Evolutionary conservation across 75 land plant genomes (phyloP).

Genomic region (Sequoiadendron giganteum): DNA sequence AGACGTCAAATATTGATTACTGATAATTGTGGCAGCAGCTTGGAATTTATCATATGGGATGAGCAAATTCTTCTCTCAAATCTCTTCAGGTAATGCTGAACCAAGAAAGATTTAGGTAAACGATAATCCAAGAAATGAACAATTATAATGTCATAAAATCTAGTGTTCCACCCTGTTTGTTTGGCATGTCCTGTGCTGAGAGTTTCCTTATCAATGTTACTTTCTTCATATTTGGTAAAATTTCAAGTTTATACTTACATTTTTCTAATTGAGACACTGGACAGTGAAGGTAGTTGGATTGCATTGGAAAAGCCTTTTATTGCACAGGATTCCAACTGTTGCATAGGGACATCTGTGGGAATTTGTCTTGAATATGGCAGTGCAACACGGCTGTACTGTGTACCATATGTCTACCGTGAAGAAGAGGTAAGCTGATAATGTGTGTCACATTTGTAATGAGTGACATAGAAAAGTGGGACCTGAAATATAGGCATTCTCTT

Average conservation of each 20-base stretch:
- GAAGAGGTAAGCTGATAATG: constrained; percentile 55
- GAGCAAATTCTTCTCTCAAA: constrained; percentile 77
- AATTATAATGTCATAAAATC: not conserved
- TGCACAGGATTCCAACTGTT: constrained; percentile 33
- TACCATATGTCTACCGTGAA: constrained; percentile 60
- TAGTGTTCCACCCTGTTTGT: not conserved
- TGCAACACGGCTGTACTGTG: constrained; percentile 70
- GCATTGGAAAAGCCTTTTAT: constrained; percentile 85
- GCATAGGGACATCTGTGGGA: constrained; percentile 19
- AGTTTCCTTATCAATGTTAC: not conserved
- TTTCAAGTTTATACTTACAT: not conserved
- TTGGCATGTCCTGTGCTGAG: not conserved
- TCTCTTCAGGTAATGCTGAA: constrained; percentile 59
- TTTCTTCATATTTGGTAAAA: not conserved
- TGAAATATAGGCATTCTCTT: constrained; percentile 9
- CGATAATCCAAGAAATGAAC: not conserved
- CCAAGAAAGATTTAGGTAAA: not conserved
- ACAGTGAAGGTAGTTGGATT: constrained; percentile 88
- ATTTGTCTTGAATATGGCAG: constrained; percentile 85
- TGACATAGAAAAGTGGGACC: not conserved
- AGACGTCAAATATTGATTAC: constrained; percentile 54
- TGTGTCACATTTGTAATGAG: not conserved
- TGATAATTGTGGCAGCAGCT: constrained; percentile 56
- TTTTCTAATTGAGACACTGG: not conserved
- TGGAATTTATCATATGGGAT: constrained; percentile 82